phyloP scores from a whole-genome alignment of 2,329 filamentous ascomycete species.

The Chalaropsis thielavioides region DNA sequence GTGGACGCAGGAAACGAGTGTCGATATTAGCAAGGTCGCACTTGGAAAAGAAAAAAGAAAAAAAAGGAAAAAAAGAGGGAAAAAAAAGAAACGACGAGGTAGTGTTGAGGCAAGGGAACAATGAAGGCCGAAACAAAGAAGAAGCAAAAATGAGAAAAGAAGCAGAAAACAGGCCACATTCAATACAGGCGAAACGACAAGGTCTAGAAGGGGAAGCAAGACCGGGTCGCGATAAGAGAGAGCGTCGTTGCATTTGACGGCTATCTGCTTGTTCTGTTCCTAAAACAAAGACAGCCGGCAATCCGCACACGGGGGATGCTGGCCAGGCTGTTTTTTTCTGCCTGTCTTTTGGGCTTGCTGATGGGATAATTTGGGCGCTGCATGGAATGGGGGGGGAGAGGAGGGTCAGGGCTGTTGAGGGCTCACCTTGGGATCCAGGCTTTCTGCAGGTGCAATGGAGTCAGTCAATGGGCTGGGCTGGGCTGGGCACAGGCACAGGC shows the following conservation, averaged over 20 bases:
- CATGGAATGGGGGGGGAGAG: background rate
- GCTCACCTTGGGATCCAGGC: conserved; percentile 5
- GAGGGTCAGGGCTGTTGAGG: background rate
- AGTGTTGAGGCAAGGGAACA: conserved; percentile 2
- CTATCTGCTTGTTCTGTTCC: background rate
- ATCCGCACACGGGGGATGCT: background rate
- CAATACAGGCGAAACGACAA: background rate
- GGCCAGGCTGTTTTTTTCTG: background rate
- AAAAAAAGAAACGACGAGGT: conserved; percentile 2
- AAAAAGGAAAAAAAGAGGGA: background rate
- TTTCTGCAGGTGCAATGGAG: background rate
- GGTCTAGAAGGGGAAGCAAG: background rate
- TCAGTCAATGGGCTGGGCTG: background rate
- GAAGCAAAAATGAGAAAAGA: background rate
- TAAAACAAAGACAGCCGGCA: background rate
- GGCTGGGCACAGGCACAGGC: too few relatives aligned
- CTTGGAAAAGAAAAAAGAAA: background rate
- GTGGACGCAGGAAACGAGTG: background rate
- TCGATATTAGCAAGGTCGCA: background rate
- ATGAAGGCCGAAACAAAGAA: conserved; percentile 5
- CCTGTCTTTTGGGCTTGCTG: background rate
- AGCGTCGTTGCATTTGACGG: background rate
- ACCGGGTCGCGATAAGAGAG: conserved; percentile 4
- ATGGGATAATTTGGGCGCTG: background rate
- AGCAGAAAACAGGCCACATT: conserved; percentile 1